Evolutionary conservation across 768 basidiomycete genomes (phyloP), one percentile per base, ranked within the genome.

Genomic region (Ramaria rubella): DNA sequence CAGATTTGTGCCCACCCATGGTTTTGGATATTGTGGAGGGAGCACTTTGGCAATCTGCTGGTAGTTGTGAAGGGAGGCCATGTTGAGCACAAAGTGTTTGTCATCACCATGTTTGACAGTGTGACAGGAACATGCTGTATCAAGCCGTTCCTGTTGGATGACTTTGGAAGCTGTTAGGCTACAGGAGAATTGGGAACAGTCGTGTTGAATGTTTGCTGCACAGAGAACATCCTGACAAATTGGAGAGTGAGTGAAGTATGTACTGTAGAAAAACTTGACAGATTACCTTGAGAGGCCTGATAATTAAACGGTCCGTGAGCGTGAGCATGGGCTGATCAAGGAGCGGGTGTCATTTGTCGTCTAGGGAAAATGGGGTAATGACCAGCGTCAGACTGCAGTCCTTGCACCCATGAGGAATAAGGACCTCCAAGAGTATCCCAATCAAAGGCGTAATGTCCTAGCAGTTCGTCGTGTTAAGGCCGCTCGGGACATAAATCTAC

Each of bases 121-220:
- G 36, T 11, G 36, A 11, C 36, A n/a, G 11, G n/a, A 11, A 11
- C 36, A 11, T 11, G 36, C 36, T 11, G 36, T 38, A 38, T 38
- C 36, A 11, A 11, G 36, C 11, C 23, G 43, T 45, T 45, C 43
- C 19, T 45, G 43, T 8, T 9, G 19, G 7, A 21, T 45, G 15
- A 19, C 7, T 24, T 45, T 7, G 7, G 23, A 8, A 19, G 9
- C 43, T 8, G 43, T n/a, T 9, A 45, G n/a, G 23, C 19, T n/a
- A 48, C 63, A 64, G 21, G 29, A 14, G 19, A 23, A 46, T 19
- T 19, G 23, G 7, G 49, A 43, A 54, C 61, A 65, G 43, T 65
- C 62, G 34, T 65, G 63, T 45, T 64, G 63, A 45, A 52, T 58
- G 49, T 49, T 61, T 3, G 60, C 46, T 36, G 27, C 19, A 45